phyloP scores from a whole-genome alignment of 2,329 filamentous ascomycete species.

The Penicillium crustosum region DNA sequence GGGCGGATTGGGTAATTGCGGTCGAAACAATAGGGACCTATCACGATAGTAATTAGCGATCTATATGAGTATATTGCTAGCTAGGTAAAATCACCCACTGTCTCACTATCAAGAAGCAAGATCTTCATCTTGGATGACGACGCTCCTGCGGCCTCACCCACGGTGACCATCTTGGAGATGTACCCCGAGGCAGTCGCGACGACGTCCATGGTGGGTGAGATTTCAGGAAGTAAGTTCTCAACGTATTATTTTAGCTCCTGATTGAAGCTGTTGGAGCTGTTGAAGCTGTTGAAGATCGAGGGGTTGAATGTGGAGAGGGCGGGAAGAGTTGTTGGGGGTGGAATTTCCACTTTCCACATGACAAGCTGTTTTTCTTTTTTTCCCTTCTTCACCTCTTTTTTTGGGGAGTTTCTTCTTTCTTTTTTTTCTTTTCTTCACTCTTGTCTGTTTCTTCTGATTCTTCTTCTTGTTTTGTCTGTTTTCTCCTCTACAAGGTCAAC shows the following conservation, averaged over 20 bases:
- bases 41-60: conserved; percentile 24
- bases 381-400: too few species aligned
- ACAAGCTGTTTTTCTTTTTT: conserved; percentile 8
- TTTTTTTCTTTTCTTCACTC: neutral
- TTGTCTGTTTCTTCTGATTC: conserved; percentile 5
- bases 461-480: conserved; percentile 8
- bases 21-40: conserved; percentile 88
- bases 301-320: conserved; percentile 9
- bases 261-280: neutral
- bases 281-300: conserved; percentile 3
- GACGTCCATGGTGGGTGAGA: conserved; percentile 72
- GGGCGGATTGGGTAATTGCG: conserved; percentile 88
- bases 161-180: conserved; percentile 91
- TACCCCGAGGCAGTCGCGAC: conserved; percentile 91
- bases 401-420: neutral
- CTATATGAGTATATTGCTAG: conserved; percentile 6
- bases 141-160: conserved; percentile 66
- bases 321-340: conserved; percentile 13
- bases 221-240: neutral
- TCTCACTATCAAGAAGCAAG: conserved; percentile 87
- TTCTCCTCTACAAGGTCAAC: conserved; percentile 14
- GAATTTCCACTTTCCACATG: conserved; percentile 14
- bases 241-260: neutral
- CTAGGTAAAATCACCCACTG: conserved; percentile 58
- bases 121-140: conserved; percentile 96